Evolutionary conservation across 352 stramenopile species (phyloP).

Genomic region (Peronospora destructor): DNA sequence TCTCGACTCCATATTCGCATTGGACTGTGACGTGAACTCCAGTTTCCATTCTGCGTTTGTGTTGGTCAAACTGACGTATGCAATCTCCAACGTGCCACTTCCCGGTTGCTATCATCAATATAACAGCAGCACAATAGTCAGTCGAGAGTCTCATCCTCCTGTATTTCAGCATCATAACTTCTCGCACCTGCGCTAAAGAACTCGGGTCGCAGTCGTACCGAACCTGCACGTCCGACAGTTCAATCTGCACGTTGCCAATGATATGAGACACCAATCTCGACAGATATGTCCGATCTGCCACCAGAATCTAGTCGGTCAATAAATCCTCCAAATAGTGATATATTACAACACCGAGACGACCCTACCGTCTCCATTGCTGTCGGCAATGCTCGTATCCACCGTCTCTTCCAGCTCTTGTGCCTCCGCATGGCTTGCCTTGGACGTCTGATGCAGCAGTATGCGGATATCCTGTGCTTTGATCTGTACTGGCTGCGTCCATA

Average conservation of each 20-base stretch:
- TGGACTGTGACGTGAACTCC: constrained; percentile 68
- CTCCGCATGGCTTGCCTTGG: constrained; percentile 19
- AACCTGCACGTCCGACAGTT: constrained; percentile 72
- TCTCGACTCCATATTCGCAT: constrained; percentile 64
- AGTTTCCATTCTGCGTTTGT: constrained; percentile 71
- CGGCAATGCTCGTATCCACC: constrained; percentile 29
- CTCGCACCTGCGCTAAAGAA: constrained; percentile 52
- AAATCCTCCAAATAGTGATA: neutral
- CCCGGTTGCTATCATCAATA: constrained; percentile 36
- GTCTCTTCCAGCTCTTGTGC: constrained; percentile 3
- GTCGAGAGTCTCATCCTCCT: neutral
- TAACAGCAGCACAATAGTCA: constrained; percentile 5
- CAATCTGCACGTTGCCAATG: constrained; percentile 83
- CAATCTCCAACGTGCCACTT: constrained; percentile 63
- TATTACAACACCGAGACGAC: neutral
- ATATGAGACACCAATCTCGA: constrained; percentile 78
- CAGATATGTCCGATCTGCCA: constrained; percentile 70
- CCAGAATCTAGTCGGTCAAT: constrained; percentile 5
- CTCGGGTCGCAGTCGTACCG: constrained; percentile 73
- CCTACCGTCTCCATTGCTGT: constrained; percentile 36
- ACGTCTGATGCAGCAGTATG: constrained; percentile 59
- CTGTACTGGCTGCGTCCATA: constrained; percentile 80
- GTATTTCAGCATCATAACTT: neutral
- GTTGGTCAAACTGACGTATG: constrained; percentile 63
- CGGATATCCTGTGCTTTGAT: constrained; percentile 68